Evolutionary conservation across 352 stramenopile species (phyloP), one percentile per base, ranked within the genome.

Genomic region (Phytophthora nicotianae): DNA sequence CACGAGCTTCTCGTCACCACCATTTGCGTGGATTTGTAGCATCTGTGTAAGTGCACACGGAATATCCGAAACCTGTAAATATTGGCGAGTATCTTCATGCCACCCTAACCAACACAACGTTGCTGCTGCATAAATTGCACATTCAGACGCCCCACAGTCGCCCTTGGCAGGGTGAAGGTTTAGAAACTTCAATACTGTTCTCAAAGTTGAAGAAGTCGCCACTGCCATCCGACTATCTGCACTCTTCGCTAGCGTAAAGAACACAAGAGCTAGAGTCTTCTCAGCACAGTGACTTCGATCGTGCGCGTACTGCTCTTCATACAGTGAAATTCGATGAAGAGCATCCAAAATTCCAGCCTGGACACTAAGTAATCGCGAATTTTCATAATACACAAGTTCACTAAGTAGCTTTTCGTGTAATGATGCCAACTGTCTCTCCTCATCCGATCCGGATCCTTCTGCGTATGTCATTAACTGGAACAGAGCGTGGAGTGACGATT

Each of bases 71-170:
- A 61, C 41, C 14, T 86, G 61, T 0, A 89, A 41, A 6, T 62
- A 51, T 3, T 14, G 42, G 2, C 78, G 70, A 2, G 81, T 86
- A 8, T 65, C 49, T n/a, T 90, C 79, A 46, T 93, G 69, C 82
- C 84, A 93, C 7, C 69, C 71, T 11, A 93, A 48, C 20, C 75
- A 68, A 42, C 79, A 89, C 11, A 91, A 46, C 5, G 80, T 76
- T 0, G 81, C 74, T 7, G 79, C 68, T 5, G 73, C 80, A 24
- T 76, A 83, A 7, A 77, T 17, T 5, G 74, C 65, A 35, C 70
- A 85, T 13, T 72, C 64, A 0, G 54, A 63, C 8, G 54, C 42
- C 2, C 45, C 26, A 48, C 76, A 86, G 16, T 75, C 48, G 4
- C 23, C 26, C 40, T 59, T 68, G n/a, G 65, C 57, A 0, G 51